These are phyloP conservation scores for Kalanchoe fedtschenkoi DNA, from an alignment of 164 flowering plant genomes.

Conservation along the genomic window DNA sequence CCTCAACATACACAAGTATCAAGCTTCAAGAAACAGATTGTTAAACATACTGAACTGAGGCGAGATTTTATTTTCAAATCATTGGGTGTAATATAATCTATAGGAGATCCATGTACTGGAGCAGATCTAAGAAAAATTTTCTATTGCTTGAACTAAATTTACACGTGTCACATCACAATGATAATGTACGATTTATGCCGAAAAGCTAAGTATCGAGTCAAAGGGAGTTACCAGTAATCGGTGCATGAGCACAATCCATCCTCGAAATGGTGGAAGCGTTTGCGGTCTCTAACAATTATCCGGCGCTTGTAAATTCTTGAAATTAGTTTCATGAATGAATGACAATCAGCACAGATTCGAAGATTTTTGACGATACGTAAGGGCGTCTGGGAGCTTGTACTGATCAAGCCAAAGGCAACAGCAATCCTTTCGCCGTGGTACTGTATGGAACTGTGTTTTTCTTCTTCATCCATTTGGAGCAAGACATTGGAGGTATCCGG, in stretches of 20 bases:
- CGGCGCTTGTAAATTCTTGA: conserved; percentile 28
- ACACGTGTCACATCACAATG: not conserved
- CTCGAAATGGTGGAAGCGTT: conserved; percentile 47
- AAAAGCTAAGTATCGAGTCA: not conserved
- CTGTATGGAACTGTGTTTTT: conserved; percentile 22
- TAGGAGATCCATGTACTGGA: too few relatives aligned
- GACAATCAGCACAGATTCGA: conserved; percentile 50
- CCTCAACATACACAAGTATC: too few relatives aligned
- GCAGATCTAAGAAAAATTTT: too few relatives aligned
- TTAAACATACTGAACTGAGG: too few relatives aligned
- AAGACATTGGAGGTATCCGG: conserved; percentile 38
- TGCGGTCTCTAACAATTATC: conserved; percentile 43
- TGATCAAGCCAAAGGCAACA: conserved; percentile 45
- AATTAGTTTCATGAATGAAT: conserved; percentile 31
- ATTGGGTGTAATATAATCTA: too few relatives aligned
- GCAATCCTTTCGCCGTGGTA: conserved; percentile 56
- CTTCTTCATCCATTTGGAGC: conserved; percentile 38
- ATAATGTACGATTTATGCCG: not conserved
- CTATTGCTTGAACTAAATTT: too few relatives aligned
- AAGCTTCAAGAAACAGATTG: too few relatives aligned
- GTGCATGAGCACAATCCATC: conserved; percentile 43
- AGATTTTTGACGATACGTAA: conserved; percentile 43
- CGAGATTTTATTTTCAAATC: too few relatives aligned
- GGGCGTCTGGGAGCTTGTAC: conserved; percentile 23
- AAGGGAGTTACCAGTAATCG: conserved; percentile 34